Conservation (phyloP, 2,329 filamentous ascomycete genomes). For the Ustulina deusta region DNA sequence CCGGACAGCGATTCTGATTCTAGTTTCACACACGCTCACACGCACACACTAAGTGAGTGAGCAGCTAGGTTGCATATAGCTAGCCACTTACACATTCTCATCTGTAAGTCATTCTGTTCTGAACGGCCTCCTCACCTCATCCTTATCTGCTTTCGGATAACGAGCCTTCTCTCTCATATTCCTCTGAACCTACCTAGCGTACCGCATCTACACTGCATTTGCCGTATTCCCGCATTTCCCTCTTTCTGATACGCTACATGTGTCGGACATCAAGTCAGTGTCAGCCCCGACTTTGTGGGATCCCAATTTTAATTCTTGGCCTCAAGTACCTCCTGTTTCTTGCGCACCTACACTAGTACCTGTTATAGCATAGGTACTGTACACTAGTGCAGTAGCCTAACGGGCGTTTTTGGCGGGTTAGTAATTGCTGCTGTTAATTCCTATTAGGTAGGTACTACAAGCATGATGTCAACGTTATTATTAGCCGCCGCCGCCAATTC, state of each 20-base stretch:
- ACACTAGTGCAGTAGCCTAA: neutral
- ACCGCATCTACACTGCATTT: neutral
- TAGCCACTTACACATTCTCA: conserved; percentile 13
- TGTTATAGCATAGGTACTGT: neutral
- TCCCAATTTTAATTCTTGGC: conserved; percentile 27
- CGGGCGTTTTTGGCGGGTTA: conserved; percentile 23
- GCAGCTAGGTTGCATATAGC: conserved; percentile 16
- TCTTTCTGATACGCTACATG: conserved; percentile 19
- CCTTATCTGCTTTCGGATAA: neutral
- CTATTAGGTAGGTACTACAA: conserved; percentile 35
- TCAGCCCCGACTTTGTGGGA: conserved; percentile 24
- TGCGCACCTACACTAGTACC: neutral
- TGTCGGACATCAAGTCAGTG: conserved; percentile 22
- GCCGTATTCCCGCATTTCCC: conserved; percentile 10
- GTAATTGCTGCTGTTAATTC: conserved; percentile 32
- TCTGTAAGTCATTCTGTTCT: conserved; percentile 27
- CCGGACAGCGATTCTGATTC: conserved; percentile 8
- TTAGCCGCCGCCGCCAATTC: conserved; percentile 20
- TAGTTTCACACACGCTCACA: conserved; percentile 7
- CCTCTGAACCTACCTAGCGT: neutral
- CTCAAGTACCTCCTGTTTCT: neutral
- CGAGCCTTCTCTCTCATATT: neutral
- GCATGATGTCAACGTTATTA: conserved; percentile 36
- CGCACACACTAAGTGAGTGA: neutral
- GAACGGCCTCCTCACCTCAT: neutral